A percentile compares a stretch with the other conserved stretches of the same genome.
Conservation (phyloP, 1,139 yeast genomes). For the Blastobotrys illinoisensis region DNA sequence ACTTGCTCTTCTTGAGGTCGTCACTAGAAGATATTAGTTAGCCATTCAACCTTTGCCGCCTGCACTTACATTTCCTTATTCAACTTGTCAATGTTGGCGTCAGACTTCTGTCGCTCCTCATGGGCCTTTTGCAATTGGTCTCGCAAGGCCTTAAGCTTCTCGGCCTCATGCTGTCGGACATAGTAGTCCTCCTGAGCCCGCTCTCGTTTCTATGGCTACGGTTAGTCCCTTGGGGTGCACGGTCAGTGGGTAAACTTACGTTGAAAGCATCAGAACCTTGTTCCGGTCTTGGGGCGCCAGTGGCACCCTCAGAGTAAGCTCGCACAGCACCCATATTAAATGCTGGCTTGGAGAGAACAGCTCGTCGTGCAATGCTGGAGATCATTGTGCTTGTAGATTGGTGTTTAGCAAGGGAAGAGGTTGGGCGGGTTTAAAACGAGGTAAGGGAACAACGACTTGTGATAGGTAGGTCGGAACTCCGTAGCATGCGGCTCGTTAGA, state of each 20-base stretch:
- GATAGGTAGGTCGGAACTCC: not conserved
- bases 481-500: not conserved
- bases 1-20: not conserved
- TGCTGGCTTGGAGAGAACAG: not conserved
- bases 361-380: conserved; percentile 1
- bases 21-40: not conserved
- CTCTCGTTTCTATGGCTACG: conserved; percentile 47
- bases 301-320: conserved; percentile 42
- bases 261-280: conserved; percentile 46
- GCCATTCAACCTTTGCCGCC: not conserved
- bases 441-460: not conserved
- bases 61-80: conserved; percentile 28
- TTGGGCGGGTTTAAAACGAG: not conserved
- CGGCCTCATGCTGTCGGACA: conserved; percentile 59
- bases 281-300: conserved; percentile 49
- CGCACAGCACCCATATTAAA: conserved; percentile 6
- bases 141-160: conserved; percentile 49
- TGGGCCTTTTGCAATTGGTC: conserved; percentile 21
- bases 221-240: conserved; percentile 21
- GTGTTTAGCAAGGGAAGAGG: not conserved
- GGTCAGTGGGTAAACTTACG: not conserved
- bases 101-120: conserved; percentile 24
- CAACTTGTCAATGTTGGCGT: conserved; percentile 26
- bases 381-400: not conserved
- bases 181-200: conserved; percentile 64